Percentiles rank a stretch among this genome's conserved stretches.
Evolutionary conservation across 345 rosid genomes (phyloP).

Genomic region (Lepidium aucheri): DNA sequence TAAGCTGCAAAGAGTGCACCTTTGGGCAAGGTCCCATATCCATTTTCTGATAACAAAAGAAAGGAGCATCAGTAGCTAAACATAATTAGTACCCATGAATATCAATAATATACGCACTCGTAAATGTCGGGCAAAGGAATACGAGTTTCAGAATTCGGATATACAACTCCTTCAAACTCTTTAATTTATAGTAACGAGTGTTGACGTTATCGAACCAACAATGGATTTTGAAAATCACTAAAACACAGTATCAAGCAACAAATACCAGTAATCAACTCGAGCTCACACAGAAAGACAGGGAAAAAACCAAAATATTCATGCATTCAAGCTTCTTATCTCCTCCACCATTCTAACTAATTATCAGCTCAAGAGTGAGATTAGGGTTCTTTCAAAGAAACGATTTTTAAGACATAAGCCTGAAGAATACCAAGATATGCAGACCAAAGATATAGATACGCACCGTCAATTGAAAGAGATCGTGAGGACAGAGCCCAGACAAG

Average conservation of each 20-base stretch:
- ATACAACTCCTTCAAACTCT: neutral
- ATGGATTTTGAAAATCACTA: neutral
- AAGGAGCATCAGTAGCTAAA: neutral
- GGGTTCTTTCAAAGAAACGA: neutral
- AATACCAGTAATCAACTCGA: neutral
- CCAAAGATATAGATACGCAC: slow-evolving; percentile 20
- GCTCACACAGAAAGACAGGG: neutral
- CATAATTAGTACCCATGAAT: neutral
- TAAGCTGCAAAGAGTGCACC: slow-evolving; percentile 82
- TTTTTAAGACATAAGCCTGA: neutral
- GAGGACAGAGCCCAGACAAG: slow-evolving; percentile 93
- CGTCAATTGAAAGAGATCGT: slow-evolving; percentile 93
- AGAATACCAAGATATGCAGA: neutral
- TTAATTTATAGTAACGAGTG: neutral
- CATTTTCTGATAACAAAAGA: slow-evolving; percentile 61
- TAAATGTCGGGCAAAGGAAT: neutral
- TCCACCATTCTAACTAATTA: neutral
- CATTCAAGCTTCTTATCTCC: neutral
- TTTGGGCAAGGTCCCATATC: slow-evolving; percentile 99
- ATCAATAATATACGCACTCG: neutral
- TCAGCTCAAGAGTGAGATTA: neutral
- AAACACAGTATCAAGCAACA: neutral
- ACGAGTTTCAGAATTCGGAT: neutral
- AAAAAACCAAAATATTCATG: neutral
- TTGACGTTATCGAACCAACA: neutral